Conservation (phyloP, 805 yeast species). For the Jamesozyma jinghongensis region DNA sequence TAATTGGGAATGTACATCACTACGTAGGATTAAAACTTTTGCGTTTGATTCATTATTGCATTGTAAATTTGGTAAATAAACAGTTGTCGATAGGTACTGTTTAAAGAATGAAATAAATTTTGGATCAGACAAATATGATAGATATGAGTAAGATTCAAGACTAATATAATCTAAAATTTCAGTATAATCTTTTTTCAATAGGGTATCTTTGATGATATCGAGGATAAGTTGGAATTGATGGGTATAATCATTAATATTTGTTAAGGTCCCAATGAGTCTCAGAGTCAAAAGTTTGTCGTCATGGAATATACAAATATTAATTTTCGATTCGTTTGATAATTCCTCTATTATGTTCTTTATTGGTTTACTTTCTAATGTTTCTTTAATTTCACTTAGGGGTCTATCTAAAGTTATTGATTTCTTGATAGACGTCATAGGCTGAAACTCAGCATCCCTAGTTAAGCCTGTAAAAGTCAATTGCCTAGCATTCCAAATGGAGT, state of each 20-base stretch:
- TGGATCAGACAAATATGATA: slow-evolving; percentile 18
- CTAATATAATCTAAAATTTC: slow-evolving; percentile 14
- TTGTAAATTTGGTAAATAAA: background rate
- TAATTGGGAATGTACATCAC: slow-evolving; percentile 13
- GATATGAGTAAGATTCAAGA: slow-evolving; percentile 15
- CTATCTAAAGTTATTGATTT: too few relatives aligned
- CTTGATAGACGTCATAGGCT: too few relatives aligned
- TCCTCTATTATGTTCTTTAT: too few relatives aligned
- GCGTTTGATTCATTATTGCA: background rate
- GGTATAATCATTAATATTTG: slow-evolving; percentile 12
- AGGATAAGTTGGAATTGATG: slow-evolving; percentile 13
- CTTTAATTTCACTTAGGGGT: too few relatives aligned
- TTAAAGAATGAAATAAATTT: slow-evolving; percentile 14
- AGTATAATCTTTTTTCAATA: too few relatives aligned
- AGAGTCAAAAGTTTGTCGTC: too few relatives aligned
- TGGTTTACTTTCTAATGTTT: too few relatives aligned
- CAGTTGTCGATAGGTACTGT: background rate
- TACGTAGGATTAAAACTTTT: slow-evolving; percentile 14
- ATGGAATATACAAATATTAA: too few relatives aligned
- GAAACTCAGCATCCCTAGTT: too few relatives aligned
- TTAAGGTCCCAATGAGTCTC: slow-evolving; percentile 11
- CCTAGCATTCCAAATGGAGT: too few relatives aligned
- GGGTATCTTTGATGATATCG: slow-evolving; percentile 6
- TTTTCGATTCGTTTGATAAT: too few relatives aligned
- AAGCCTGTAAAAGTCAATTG: too few relatives aligned